These are phyloP conservation scores for Exophiala sp. DNA, from an alignment of 2,329 filamentous ascomycete species.

Conservation along the genomic window DNA sequence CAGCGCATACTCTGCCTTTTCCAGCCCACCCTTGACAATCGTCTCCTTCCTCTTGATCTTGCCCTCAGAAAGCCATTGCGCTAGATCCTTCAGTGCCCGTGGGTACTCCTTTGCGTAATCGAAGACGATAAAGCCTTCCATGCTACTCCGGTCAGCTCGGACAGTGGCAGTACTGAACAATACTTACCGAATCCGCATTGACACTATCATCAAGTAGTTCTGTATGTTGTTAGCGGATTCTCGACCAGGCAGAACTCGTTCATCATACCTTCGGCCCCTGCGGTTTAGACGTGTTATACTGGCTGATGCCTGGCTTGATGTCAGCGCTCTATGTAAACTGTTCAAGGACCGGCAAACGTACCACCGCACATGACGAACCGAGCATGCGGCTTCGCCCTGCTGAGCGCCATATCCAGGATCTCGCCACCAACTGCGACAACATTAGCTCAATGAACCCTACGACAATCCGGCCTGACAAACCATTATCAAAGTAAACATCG, in stretches of 20 bases:
- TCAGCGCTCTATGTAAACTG: background rate
- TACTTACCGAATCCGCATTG: slow-evolving; percentile 51
- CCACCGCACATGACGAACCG: slow-evolving; percentile 69
- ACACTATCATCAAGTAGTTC: slow-evolving; percentile 52
- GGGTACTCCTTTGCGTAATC: slow-evolving; percentile 61
- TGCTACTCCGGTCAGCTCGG: slow-evolving; percentile 37
- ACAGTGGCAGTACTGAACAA: background rate
- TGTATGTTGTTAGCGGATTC: slow-evolving; percentile 22
- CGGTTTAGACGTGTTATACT: slow-evolving; percentile 60
- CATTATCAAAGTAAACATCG: slow-evolving; percentile 70
- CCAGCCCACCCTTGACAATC: slow-evolving; percentile 66
- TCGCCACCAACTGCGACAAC: slow-evolving; percentile 58
- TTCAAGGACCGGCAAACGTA: slow-evolving; percentile 53
- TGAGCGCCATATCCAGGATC: slow-evolving; percentile 64
- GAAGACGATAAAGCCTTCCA: slow-evolving; percentile 72
- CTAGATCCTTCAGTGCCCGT: slow-evolving; percentile 58
- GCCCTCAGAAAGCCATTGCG: slow-evolving; percentile 66
- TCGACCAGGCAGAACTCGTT: slow-evolving; percentile 29
- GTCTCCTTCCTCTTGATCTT: slow-evolving; percentile 70
- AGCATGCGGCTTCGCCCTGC: slow-evolving; percentile 58
- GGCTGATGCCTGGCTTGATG: slow-evolving; percentile 59
- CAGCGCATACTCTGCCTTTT: slow-evolving; percentile 61
- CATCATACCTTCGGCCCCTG: slow-evolving; percentile 53
- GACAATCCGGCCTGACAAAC: slow-evolving; percentile 5
- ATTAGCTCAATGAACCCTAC: background rate